Evolutionary conservation across 2,329 filamentous ascomycete genomes (phyloP), one percentile per base, ranked within the genome.

Genomic region (Leptographium flavum): DNA sequence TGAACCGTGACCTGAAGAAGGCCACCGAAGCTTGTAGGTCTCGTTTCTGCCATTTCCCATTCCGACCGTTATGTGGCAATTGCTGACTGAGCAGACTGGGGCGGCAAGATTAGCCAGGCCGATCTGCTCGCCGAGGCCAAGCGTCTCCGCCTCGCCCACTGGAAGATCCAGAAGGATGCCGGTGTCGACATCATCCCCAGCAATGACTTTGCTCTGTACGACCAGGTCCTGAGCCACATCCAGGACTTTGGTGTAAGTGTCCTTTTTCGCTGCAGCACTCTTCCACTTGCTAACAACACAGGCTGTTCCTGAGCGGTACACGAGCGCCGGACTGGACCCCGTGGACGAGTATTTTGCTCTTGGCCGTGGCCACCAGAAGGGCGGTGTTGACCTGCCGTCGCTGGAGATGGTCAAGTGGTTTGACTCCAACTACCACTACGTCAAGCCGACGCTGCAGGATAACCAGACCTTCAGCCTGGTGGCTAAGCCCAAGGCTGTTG

Each of bases 331-430:
- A 58, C 86, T 98, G 55, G 72, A 90, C 68, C 69, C 77, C 54
- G 73, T 98, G 64, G 92, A 98, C 71, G 82, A 94, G 73, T 96
- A 95, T 81, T 98, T 98, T 63, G 92, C 92, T 69, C 94, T 98
- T 87, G 92, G 92, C 62, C 86, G 92, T 81, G 92, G 92, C 63
- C 88, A 93, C 72, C 92, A 98, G 73, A 93, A 87, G 80, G 79
- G 81, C 62, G 79, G 85, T 66, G 76, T 96, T 58, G 92, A 98
- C 68, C 92, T 96, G 55, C 87, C 90, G 57, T 78, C 76, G 61
- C 73, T 94, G 69, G 92, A 98, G 78, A 98, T 98, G 92, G 92
- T 98, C 60, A 98, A 98, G 78, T 98, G 92, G 92, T 98, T 98
- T 65, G 92, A 98, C 77, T 94, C 87, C 55, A 98, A 98, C 83